These are phyloP conservation scores for Pilaira anomala DNA, from an alignment of 192 early-diverging fungal species.

Conservation along the genomic window DNA sequence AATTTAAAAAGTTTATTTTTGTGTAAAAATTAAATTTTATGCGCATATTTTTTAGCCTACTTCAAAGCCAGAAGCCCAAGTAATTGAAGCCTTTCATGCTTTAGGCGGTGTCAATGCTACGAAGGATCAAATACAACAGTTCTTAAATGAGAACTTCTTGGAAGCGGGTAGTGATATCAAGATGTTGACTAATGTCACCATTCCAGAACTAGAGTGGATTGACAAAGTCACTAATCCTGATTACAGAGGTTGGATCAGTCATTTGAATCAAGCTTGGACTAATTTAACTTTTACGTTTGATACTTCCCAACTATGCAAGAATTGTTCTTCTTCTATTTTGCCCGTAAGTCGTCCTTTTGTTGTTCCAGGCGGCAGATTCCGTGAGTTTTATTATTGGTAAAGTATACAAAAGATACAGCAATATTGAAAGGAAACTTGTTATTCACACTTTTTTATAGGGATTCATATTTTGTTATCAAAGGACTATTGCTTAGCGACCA, in stretches of 20 bases:
- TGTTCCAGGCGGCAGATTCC: conserved; percentile 70
- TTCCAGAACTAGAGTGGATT: conserved; percentile 48
- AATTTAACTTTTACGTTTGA: conserved; percentile 57
- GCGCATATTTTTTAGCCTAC: conserved; percentile 53
- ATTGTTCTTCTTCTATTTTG: conserved; percentile 56
- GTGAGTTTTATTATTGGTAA: conserved; percentile 71
- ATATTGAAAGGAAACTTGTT: neutral
- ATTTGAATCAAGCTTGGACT: conserved; percentile 57
- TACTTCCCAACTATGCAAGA: conserved; percentile 45
- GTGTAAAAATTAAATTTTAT: neutral
- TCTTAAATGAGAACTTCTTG: conserved; percentile 58
- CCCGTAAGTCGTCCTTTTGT: conserved; percentile 58
- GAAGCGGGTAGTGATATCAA: conserved; percentile 48
- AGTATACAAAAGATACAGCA: neutral
- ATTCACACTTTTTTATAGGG: conserved; percentile 31
- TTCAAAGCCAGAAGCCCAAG: conserved; percentile 46
- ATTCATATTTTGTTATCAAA: conserved; percentile 65
- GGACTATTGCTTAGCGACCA: conserved; percentile 60
- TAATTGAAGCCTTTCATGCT: conserved; percentile 47
- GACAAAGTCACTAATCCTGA: conserved; percentile 40
- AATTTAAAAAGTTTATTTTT: neutral
- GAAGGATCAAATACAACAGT: conserved; percentile 35
- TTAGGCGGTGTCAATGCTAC: conserved; percentile 42
- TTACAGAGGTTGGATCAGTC: conserved; percentile 44
- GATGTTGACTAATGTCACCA: conserved; percentile 25